phyloP scores from a whole-genome alignment of 2,329 filamentous ascomycete genomes.

The Colletotrichum lindemuthianum region DNA sequence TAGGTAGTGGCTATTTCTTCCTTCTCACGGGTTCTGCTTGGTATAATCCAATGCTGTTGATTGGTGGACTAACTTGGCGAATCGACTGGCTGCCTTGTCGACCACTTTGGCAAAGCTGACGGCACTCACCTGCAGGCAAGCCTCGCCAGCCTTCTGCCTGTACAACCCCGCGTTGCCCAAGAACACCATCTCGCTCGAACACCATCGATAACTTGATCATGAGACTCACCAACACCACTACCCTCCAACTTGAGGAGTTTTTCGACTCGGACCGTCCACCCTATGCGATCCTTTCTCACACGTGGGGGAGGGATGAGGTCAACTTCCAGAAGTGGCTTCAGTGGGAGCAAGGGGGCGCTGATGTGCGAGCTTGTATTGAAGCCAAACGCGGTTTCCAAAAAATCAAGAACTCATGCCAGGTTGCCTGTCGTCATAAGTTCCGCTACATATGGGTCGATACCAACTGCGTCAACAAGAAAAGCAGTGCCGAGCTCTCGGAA shows the following conservation, averaged over 20 bases:
- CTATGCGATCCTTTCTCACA: slow-evolving; percentile 47
- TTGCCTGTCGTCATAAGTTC: slow-evolving; percentile 25
- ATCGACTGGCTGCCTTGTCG: not conserved
- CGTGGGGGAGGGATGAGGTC: slow-evolving; percentile 43
- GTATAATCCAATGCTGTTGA: not conserved
- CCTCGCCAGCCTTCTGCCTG: no score
- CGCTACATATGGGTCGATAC: slow-evolving; percentile 33
- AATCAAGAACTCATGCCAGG: slow-evolving; percentile 36
- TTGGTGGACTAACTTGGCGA: not conserved
- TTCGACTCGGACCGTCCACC: slow-evolving; percentile 37
- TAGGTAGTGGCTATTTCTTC: not conserved
- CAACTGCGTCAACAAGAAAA: slow-evolving; percentile 36
- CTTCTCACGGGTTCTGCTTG: no score
- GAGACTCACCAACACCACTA: slow-evolving; percentile 13
- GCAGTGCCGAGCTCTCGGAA: slow-evolving; percentile 26
- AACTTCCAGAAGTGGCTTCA: slow-evolving; percentile 37
- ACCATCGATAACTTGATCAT: not conserved
- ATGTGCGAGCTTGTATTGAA: not conserved
- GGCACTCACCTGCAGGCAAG: not conserved
- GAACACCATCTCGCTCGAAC: no score
- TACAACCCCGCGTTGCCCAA: no score
- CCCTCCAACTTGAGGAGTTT: slow-evolving; percentile 5
- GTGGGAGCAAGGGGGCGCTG: not conserved
- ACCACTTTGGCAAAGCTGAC: not conserved
- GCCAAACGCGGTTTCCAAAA: slow-evolving; percentile 38